phyloP scores from a whole-genome alignment of 148 eudicot species.

The Vaccinium macrocarpon region DNA sequence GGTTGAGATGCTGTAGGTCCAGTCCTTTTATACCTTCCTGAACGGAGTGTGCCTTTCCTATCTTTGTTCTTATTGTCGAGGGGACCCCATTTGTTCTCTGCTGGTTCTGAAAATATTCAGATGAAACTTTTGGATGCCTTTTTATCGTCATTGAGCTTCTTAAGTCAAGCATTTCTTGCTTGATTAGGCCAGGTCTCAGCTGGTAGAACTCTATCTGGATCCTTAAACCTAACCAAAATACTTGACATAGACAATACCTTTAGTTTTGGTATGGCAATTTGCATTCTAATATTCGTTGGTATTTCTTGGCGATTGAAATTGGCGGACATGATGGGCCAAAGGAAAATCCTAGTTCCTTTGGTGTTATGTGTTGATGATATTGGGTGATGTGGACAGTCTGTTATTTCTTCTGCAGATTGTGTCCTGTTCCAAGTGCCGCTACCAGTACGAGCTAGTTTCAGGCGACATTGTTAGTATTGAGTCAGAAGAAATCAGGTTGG shows the following conservation, averaged over 20 bases:
- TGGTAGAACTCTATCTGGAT: conserved; percentile 21
- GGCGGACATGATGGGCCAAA: neutral
- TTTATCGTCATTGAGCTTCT: neutral
- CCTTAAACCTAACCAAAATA: neutral
- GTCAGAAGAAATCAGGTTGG: conserved; percentile 96
- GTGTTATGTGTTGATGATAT: neutral
- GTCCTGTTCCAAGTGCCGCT: conserved; percentile 91
- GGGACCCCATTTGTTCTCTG: neutral
- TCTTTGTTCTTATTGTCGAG: neutral
- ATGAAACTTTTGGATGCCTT: neutral
- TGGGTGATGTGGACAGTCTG: conserved; percentile 12
- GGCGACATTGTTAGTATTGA: conserved; percentile 65
- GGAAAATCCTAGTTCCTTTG: neutral
- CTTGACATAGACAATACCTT: neutral
- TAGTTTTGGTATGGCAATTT: neutral
- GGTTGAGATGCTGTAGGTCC: neutral
- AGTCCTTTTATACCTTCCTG: neutral
- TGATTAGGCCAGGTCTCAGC: neutral
- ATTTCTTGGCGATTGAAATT: neutral
- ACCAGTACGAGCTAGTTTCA: conserved; percentile 88
- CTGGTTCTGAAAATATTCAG: neutral
- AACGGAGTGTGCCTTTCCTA: neutral
- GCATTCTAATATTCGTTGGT: conserved; percentile 2
- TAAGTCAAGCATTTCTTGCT: neutral
- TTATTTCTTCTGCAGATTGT: conserved; percentile 51